A percentile compares a stretch with the other conserved stretches of the same genome.
These are phyloP conservation scores for Pisolithus microcarpus DNA, from an alignment of 768 basidiomycete genomes.

Conservation along the genomic window DNA sequence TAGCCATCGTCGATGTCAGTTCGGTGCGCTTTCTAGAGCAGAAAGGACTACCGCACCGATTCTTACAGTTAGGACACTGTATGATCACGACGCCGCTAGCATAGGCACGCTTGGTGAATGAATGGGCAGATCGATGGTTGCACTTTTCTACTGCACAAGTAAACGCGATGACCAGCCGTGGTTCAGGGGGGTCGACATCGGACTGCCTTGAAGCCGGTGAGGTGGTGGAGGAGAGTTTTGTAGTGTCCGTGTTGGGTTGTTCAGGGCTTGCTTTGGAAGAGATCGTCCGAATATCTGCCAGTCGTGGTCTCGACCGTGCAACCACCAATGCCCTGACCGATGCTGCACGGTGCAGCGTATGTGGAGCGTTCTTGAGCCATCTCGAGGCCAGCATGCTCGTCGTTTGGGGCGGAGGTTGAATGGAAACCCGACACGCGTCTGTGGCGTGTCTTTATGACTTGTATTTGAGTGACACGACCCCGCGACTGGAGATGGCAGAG, in stretches of 20 bases:
- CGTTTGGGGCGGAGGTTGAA: constrained; percentile 15
- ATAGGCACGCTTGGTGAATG: constrained; percentile 82
- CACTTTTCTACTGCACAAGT: constrained; percentile 80
- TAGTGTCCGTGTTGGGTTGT: constrained; percentile 9
- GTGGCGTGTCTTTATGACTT: constrained; percentile 17
- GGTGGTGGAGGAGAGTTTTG: constrained; percentile 7
- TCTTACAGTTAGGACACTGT: constrained; percentile 86
- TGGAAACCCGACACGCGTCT: constrained; percentile 22
- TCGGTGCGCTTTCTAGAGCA: background rate
- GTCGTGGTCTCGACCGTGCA: constrained; percentile 31
- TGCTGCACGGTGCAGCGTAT: constrained; percentile 35
- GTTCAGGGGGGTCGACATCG: constrained; percentile 41
- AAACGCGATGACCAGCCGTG: constrained; percentile 69
- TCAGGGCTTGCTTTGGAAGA: constrained; percentile 8
- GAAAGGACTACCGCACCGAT: constrained; percentile 48
- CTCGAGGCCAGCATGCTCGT: constrained; percentile 39
- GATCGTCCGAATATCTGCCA: constrained; percentile 20
- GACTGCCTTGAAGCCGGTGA: constrained; percentile 6
- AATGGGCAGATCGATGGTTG: constrained; percentile 74
- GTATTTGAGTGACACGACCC: background rate
- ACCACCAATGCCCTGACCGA: constrained; percentile 27
- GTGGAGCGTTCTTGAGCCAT: constrained; percentile 39
- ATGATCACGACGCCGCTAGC: constrained; percentile 84
- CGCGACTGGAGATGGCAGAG: constrained; percentile 14
- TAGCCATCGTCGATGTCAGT: constrained; percentile 33